These are phyloP conservation scores for Gymnopus androsaceus DNA, from an alignment of 1,284 basidiomycete genomes.

Conservation along the genomic window DNA sequence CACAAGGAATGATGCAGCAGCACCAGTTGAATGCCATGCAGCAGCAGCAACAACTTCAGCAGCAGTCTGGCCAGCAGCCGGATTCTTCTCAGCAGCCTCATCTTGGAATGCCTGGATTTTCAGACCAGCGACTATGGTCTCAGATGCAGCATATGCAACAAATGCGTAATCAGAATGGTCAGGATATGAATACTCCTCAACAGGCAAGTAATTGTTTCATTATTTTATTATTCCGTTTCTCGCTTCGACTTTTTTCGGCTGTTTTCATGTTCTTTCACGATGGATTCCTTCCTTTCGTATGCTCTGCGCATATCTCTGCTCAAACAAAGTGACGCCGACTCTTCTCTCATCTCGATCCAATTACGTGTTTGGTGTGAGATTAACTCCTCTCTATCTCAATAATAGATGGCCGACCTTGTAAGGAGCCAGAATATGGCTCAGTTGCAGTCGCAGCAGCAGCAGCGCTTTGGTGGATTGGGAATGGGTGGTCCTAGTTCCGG, in stretches of 20 bases:
- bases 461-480: constrained; percentile 43
- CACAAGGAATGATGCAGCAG: constrained; percentile 40
- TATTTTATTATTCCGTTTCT: constrained; percentile 14
- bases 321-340: constrained; percentile 26
- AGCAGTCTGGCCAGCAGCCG: constrained; percentile 43
- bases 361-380: constrained; percentile 10
- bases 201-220: constrained; percentile 33
- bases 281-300: constrained; percentile 4
- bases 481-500: constrained; percentile 18
- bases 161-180: constrained; percentile 42
- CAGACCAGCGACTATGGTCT: constrained; percentile 56
- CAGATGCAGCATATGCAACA: constrained; percentile 50
- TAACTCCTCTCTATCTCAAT: constrained; percentile 14
- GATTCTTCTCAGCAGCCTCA: constrained; percentile 44
- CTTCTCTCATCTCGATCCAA: constrained; percentile 5
- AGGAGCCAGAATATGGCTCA: constrained; percentile 43
- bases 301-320: constrained; percentile 18
- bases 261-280: not conserved
- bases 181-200: constrained; percentile 40
- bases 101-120: constrained; percentile 41
- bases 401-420: constrained; percentile 52
- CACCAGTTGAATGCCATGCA: constrained; percentile 42
- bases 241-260: not conserved
- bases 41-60: constrained; percentile 37
- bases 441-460: constrained; percentile 43